A percentile compares a stretch with the other conserved stretches of the same genome.
phyloP scores from a whole-genome alignment of 352 stramenopile species.

The Blastocystis sp. region DNA sequence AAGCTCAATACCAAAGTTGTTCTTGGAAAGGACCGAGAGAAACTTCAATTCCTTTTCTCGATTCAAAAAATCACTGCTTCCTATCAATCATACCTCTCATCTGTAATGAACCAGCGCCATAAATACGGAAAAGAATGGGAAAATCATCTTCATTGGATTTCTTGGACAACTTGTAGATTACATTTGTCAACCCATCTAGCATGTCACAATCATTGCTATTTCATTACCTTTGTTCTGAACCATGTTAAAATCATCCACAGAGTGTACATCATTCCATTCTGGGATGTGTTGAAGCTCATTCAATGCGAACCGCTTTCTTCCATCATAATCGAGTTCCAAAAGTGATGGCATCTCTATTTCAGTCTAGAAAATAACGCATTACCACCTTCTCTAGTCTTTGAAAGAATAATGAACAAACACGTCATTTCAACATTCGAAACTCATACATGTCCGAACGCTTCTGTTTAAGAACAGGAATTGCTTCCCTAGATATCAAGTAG shows the following conservation, averaged over 20 bases:
- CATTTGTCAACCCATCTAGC: conserved; percentile 44
- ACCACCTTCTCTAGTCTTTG: not conserved
- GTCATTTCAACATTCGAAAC: conserved; percentile 8
- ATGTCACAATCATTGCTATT: not conserved
- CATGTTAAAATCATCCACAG: conserved; percentile 4
- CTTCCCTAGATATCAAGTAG: not conserved
- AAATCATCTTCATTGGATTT: conserved; percentile 33
- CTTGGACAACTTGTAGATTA: conserved; percentile 41
- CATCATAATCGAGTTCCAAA: conserved; percentile 18
- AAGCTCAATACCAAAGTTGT: conserved; percentile 32
- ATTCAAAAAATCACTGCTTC: conserved; percentile 27
- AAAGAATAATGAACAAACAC: conserved; percentile 50
- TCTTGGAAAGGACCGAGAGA: conserved; percentile 20
- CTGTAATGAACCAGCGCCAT: not conserved
- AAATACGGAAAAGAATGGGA: conserved; percentile 55
- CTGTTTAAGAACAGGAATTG: conserved; percentile 51
- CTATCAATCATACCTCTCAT: not conserved
- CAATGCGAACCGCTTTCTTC: conserved; percentile 25
- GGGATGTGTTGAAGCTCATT: not conserved
- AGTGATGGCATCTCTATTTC: not conserved
- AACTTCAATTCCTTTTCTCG: conserved; percentile 25
- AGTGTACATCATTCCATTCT: conserved; percentile 21
- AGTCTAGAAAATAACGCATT: not conserved
- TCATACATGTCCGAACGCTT: conserved; percentile 64
- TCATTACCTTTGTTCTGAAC: conserved; percentile 17